Conservation (phyloP, 2,329 filamentous ascomycete species). For the Lachnellula suecica region DNA sequence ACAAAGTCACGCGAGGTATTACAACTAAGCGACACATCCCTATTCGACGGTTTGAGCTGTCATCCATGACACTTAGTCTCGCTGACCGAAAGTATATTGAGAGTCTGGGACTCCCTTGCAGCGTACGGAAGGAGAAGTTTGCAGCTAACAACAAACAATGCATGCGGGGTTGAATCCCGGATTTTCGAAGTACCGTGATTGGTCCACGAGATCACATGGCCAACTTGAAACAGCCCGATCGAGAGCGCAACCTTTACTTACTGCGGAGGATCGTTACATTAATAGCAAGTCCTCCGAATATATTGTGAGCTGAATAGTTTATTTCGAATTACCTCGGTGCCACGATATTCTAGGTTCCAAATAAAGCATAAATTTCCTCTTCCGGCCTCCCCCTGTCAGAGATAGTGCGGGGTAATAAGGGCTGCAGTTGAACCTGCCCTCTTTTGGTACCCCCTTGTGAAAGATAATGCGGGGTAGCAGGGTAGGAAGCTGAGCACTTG, state of each 20-base stretch:
- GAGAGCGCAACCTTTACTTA: neutral
- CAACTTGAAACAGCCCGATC: neutral
- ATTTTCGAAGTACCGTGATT: neutral
- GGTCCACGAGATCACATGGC: neutral
- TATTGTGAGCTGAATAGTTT: neutral
- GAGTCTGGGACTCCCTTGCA: neutral
- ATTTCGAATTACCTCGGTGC: neutral
- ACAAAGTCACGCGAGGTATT: too few species aligned
- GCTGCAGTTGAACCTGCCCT: too few species aligned
- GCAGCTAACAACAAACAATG: neutral
- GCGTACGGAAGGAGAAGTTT: neutral
- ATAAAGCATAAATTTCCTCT: neutral
- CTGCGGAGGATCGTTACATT: neutral
- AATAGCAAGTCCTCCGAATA: neutral
- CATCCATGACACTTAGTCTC: too few species aligned
- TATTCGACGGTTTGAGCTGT: too few species aligned
- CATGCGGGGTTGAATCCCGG: neutral
- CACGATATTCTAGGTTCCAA: neutral
- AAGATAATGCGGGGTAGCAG: too few species aligned
- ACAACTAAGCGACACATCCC: too few species aligned
- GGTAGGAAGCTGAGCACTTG: too few species aligned
- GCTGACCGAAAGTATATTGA: neutral
- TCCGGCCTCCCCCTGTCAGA: too few species aligned
- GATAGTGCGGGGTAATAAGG: too few species aligned
- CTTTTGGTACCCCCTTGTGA: too few species aligned